phyloP scores from a whole-genome alignment of 2,329 filamentous ascomycete genomes.

The Fusarium falciforme region DNA sequence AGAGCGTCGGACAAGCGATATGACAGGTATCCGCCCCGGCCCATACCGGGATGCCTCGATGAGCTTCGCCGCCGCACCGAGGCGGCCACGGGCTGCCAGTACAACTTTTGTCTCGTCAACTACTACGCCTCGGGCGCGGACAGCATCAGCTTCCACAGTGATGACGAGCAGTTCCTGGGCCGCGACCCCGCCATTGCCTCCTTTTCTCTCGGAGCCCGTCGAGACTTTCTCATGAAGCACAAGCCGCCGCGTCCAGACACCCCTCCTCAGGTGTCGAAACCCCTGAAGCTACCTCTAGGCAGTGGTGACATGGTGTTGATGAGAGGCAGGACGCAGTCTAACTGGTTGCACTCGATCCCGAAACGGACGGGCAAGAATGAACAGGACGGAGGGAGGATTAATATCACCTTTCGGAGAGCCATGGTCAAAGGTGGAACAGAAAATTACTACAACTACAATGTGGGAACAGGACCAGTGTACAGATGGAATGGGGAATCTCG shows the following conservation, averaged over 20 bases:
- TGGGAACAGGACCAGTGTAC: constrained; percentile 75
- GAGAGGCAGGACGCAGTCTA: constrained; percentile 78
- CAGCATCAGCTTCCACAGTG: constrained; percentile 83
- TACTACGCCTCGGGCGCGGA: constrained; percentile 84
- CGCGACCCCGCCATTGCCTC: constrained; percentile 77
- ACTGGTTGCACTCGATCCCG: constrained; percentile 83
- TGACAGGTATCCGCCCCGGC: constrained; percentile 69
- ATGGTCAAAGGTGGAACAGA: constrained; percentile 79
- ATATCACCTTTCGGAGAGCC: constrained; percentile 82
- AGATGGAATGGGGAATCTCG: constrained; percentile 70
- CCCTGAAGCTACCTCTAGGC: constrained; percentile 64
- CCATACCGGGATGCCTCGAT: constrained; percentile 77
- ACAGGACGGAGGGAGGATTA: constrained; percentile 73
- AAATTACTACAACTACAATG: constrained; percentile 88
- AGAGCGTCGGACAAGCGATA: constrained; percentile 65
- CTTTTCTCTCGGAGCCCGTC: constrained; percentile 76
- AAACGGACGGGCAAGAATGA: constrained; percentile 75
- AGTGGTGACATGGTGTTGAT: constrained; percentile 85
- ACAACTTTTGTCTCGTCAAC: constrained; percentile 85
- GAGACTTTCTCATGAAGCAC: constrained; percentile 85
- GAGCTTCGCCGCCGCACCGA: constrained; percentile 72
- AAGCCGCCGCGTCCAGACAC: constrained; percentile 65
- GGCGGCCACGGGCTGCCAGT: constrained; percentile 71
- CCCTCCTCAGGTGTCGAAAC: constrained; percentile 47
- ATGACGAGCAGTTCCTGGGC: constrained; percentile 83